Percentiles rank a stretch among this genome's conserved stretches.
Evolutionary conservation across 1,139 yeast species (phyloP).

Genomic region (Pichiaceae sp.): DNA sequence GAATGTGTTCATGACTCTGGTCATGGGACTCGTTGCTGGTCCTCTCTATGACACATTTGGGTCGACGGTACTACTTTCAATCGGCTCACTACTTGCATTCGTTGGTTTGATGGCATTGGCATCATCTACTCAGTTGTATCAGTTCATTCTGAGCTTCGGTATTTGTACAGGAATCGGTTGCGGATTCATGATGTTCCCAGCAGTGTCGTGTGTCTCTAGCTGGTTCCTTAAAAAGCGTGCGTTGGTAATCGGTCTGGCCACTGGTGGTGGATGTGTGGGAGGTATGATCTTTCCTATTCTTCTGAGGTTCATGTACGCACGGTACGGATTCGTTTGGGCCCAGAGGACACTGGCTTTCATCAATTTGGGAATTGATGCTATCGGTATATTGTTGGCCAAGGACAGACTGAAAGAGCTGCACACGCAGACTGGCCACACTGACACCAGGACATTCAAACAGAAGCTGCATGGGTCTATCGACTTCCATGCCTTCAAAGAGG

Average conservation of each 20-base stretch:
- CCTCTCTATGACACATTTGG: constrained; percentile 54
- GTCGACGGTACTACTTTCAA: constrained; percentile 33
- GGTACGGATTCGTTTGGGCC: constrained; percentile 56
- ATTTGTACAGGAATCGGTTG: constrained; percentile 47
- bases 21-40: constrained; percentile 54
- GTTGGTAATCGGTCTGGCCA: constrained; percentile 47
- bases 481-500: constrained; percentile 34
- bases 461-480: constrained; percentile 33
- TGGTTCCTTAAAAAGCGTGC: constrained; percentile 37
- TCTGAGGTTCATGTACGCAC: constrained; percentile 39
- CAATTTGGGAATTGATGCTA: constrained; percentile 31
- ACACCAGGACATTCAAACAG: constrained; percentile 26
- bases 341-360: constrained; percentile 48
- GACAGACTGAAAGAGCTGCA: constrained; percentile 36
- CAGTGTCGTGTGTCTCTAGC: constrained; percentile 30
- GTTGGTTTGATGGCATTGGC: constrained; percentile 17
- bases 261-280: constrained; percentile 58
- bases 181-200: constrained; percentile 48
- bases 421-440: constrained; percentile 5
- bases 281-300: constrained; percentile 53
- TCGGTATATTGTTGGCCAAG: constrained; percentile 33
- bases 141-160: constrained; percentile 47
- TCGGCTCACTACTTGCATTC: constrained; percentile 31
- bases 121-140: constrained; percentile 21
- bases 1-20: constrained; percentile 46